These are phyloP conservation scores for Globisporangium alternatum DNA, from an alignment of 352 stramenopile species.

Conservation along the genomic window DNA sequence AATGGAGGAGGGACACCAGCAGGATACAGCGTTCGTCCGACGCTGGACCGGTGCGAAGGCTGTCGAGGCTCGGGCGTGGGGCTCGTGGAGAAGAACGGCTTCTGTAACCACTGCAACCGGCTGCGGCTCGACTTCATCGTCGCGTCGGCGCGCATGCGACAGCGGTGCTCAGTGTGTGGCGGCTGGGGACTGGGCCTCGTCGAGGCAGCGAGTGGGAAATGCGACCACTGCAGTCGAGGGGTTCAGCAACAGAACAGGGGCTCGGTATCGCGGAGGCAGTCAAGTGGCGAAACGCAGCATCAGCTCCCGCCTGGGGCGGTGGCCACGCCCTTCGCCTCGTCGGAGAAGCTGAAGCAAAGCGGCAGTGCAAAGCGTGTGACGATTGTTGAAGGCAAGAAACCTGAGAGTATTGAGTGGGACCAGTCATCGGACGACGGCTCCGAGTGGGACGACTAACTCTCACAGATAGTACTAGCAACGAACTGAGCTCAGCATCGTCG, in stretches of 20 bases:
- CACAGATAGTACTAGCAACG: no score
- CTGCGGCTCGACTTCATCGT: conserved; percentile 71
- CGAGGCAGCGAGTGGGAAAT: conserved; percentile 39
- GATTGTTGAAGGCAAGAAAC: conserved; percentile 4
- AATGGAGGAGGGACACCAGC: conserved; percentile 12
- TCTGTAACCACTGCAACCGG: conserved; percentile 68
- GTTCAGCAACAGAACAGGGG: not conserved
- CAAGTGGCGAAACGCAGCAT: conserved; percentile 5
- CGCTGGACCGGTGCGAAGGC: conserved; percentile 48
- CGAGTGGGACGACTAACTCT: conserved; percentile 9
- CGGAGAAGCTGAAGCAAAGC: not conserved
- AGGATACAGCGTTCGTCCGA: conserved; percentile 17
- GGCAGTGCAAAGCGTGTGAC: not conserved
- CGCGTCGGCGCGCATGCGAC: conserved; percentile 53
- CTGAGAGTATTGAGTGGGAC: conserved; percentile 13
- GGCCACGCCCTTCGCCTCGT: conserved; percentile 8
- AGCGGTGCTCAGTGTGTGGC: conserved; percentile 43
- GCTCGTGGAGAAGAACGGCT: conserved; percentile 66
- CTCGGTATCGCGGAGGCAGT: not conserved
- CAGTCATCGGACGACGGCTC: conserved; percentile 14
- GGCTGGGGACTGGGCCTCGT: conserved; percentile 63
- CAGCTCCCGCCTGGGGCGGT: conserved; percentile 2
- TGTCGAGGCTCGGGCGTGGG: conserved; percentile 53
- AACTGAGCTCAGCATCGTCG: no score
- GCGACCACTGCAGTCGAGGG: conserved; percentile 46